Evolutionary conservation across 2,329 filamentous ascomycete genomes (phyloP).

Genomic region (Penicillium sp.): DNA sequence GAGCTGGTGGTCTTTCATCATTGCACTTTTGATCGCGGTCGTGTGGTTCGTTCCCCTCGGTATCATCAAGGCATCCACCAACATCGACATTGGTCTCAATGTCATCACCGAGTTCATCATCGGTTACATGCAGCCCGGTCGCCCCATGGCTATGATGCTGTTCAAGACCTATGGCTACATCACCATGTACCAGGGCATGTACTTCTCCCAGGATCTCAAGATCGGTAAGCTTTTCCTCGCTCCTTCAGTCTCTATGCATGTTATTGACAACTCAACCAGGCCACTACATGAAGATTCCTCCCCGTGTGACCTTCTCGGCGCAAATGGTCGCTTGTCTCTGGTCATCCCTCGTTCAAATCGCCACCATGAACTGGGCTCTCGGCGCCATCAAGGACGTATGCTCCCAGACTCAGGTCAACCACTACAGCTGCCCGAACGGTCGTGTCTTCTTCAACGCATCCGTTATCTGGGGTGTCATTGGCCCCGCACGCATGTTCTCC

Average conservation of each 20-base stretch:
- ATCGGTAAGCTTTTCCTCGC: constrained; percentile 42
- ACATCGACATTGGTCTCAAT: constrained; percentile 68
- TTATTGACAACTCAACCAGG: constrained; percentile 17
- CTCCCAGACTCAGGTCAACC: constrained; percentile 58
- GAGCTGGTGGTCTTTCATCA: constrained; percentile 71
- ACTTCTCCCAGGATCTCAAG: constrained; percentile 67
- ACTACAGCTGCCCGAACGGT: constrained; percentile 60
- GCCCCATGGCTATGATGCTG: constrained; percentile 73
- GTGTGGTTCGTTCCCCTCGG: constrained; percentile 62
- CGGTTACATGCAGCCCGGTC: constrained; percentile 72
- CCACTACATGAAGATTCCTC: constrained; percentile 66
- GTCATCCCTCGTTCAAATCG: constrained; percentile 53
- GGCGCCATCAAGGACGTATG: constrained; percentile 66
- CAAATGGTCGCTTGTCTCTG: constrained; percentile 56
- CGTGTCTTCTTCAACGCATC: constrained; percentile 69
- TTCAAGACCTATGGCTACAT: constrained; percentile 76
- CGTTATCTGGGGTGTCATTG: constrained; percentile 73
- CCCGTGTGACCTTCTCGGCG: constrained; percentile 53
- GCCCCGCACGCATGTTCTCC: constrained; percentile 70
- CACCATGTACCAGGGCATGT: constrained; percentile 66
- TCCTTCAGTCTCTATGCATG: neutral
- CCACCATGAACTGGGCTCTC: constrained; percentile 48
- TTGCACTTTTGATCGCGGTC: constrained; percentile 66
- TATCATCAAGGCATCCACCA: constrained; percentile 71
- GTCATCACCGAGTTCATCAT: constrained; percentile 73